Evolutionary conservation across 805 yeast species (phyloP), one percentile per base, ranked within the genome.

Genomic region (Grigorovia transvaalensis): DNA sequence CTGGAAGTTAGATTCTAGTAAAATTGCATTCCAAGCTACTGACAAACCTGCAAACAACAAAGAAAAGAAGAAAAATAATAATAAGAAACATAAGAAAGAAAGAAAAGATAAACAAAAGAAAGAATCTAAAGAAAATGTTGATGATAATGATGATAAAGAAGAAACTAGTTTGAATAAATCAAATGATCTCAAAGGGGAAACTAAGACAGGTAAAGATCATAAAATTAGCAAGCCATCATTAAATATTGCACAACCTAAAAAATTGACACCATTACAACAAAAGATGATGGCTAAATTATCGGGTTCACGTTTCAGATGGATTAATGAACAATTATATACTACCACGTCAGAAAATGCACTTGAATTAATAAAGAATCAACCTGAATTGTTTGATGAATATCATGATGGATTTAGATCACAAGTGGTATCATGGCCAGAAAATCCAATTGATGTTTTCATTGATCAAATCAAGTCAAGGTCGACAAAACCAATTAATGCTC

Each of bases 261-360:
- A 67, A 41, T 70, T 90, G 50, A 88, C 96, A 0, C 95, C 96
- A 17, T 70, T 90, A 56, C 99, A 93, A 69, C 86, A 85, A 61
- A 93, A 93, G 64, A 91, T 93, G 98, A 81, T 88, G 82, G 88
- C 87, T 46, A 93, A 93, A 66, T 76, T 93, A 44, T 81, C 95
- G 1, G 99, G 99, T 0, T 88, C 98, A 0, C 74, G 99, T 59
- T 93, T 93, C 71, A 77, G 99, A 67, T 93, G 98, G 98, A 93
- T 93, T 64, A 93, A 93, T 66, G 99, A 93, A 69, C 95, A 91
- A 65, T 73, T 93, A n/a, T 93, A 93, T 65, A 93, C 98, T 1
- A 83, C 82, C 41, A 70, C 82, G 0, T 90, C 98, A 0, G 81
- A 79, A 7, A 80, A 79, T 20, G 98, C 99, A 0, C 71, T 88